Conservation (phyloP, 2,329 filamentous ascomycete genomes). For the Pseudonectria buxi region DNA sequence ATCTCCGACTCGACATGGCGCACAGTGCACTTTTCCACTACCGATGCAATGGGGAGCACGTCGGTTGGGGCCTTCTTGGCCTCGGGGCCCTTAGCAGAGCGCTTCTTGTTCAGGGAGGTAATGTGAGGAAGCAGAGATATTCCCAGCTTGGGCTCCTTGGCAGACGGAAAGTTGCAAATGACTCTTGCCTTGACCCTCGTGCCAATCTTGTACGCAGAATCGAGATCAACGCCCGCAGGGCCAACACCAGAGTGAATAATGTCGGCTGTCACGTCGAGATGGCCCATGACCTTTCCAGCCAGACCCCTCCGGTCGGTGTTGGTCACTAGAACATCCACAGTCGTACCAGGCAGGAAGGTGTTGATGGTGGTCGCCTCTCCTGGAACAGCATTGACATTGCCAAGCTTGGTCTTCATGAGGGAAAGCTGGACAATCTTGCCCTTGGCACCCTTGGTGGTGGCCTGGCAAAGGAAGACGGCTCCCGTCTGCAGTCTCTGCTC, state of each 20-base stretch:
- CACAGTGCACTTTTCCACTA: conserved; percentile 71
- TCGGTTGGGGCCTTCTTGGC: conserved; percentile 46
- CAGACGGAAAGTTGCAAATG: conserved; percentile 76
- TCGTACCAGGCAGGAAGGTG: conserved; percentile 85
- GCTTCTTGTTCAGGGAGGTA: conserved; percentile 50
- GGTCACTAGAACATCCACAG: conserved; percentile 75
- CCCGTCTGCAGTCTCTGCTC: conserved; percentile 71
- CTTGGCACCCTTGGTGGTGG: conserved; percentile 66
- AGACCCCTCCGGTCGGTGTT: conserved; percentile 71
- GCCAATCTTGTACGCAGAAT: conserved; percentile 73
- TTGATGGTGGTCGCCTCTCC: conserved; percentile 79
- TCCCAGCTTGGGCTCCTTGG: conserved; percentile 75
- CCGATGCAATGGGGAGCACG: conserved; percentile 62
- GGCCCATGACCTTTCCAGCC: conserved; percentile 83
- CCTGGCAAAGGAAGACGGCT: conserved; percentile 75
- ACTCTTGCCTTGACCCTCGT: conserved; percentile 80
- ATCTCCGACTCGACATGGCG: conserved; percentile 71
- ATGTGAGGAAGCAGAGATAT: conserved; percentile 86
- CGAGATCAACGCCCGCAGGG: conserved; percentile 61
- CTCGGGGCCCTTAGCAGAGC: conserved; percentile 25
- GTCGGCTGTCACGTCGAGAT: conserved; percentile 86
- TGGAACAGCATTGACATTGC: conserved; percentile 59
- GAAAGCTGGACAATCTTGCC: conserved; percentile 85
- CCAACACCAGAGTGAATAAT: conserved; percentile 79
- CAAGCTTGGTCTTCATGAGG: conserved; percentile 62